A percentile compares a stretch with the other conserved stretches of the same genome.
Conservation (phyloP, 257 asterid genomes). For the Verbena officinalis region DNA sequence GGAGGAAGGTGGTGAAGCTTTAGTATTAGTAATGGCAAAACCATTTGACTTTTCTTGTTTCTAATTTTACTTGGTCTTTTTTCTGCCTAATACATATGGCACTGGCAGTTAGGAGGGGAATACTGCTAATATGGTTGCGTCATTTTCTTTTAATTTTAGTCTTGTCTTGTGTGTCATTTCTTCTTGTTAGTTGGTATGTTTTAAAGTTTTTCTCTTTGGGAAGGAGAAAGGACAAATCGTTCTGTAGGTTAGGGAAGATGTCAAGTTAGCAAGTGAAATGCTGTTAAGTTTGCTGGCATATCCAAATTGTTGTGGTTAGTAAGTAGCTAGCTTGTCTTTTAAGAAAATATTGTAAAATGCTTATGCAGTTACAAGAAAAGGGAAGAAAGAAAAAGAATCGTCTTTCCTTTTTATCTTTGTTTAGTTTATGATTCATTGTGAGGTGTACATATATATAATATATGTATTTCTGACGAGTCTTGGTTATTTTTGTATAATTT, state of each 20-base stretch:
- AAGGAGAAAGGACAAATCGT: conserved; percentile 29
- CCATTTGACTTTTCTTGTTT: conserved; percentile 35
- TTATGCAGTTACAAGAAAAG: conserved; percentile 11
- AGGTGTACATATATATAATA: not conserved
- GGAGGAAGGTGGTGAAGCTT: conserved; percentile 52
- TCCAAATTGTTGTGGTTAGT: conserved; percentile 15
- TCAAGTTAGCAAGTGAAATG: conserved; percentile 22
- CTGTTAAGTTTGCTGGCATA: conserved; percentile 10
- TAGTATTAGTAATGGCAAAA: conserved; percentile 41
- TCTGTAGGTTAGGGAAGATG: conserved; percentile 23
- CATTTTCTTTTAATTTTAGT: conserved; percentile 20
- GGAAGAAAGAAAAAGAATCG: not conserved
- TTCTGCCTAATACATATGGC: conserved; percentile 38
- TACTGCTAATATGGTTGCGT: conserved; percentile 36
- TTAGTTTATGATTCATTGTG: not conserved
- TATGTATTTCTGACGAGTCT: not conserved
- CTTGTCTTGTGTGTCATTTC: conserved; percentile 28
- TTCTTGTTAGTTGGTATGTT: conserved; percentile 17
- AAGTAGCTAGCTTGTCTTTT: conserved; percentile 8
- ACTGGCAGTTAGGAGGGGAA: conserved; percentile 41
- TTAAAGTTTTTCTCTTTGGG: conserved; percentile 24
- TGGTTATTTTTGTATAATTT: not conserved
- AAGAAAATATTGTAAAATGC: conserved; percentile 26
- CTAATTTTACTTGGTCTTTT: conserved; percentile 27
- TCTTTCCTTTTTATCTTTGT: conserved; percentile 5